A percentile compares a stretch with the other conserved stretches of the same genome.
These are phyloP conservation scores for Strobilomyces echinocephalus DNA, from an alignment of 768 basidiomycete genomes.

Conservation along the genomic window DNA sequence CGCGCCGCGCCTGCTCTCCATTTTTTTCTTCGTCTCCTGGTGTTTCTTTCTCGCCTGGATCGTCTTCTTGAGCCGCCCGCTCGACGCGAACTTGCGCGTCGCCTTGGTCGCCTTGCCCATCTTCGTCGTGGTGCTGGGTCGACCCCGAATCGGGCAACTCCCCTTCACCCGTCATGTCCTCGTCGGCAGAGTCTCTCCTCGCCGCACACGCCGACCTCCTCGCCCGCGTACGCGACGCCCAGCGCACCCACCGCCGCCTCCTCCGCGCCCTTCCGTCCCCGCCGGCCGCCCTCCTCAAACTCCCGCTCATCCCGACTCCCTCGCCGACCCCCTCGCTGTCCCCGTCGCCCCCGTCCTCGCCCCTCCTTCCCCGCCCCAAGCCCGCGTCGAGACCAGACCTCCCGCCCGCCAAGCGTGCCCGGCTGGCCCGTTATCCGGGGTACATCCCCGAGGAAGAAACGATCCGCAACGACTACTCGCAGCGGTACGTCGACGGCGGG, in stretches of 20 bases:
- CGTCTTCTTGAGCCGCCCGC: conserved; percentile 82
- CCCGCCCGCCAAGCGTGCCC: conserved; percentile 70
- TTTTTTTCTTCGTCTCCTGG: conserved; percentile 69
- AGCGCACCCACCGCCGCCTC: conserved; percentile 53
- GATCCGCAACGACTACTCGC: conserved; percentile 91
- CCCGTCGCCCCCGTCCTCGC: conserved; percentile 48
- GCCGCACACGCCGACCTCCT: conserved; percentile 57
- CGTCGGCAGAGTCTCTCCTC: conserved; percentile 53
- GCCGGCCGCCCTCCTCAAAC: conserved; percentile 47
- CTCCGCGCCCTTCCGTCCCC: conserved; percentile 53
- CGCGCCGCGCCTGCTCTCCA: conserved; percentile 52
- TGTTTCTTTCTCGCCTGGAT: conserved; percentile 82
- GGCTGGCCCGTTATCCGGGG: conserved; percentile 65
- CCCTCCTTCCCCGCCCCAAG: conserved; percentile 32
- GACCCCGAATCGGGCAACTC: conserved; percentile 17
- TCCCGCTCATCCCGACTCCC: conserved; percentile 54
- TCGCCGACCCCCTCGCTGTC: conserved; percentile 44
- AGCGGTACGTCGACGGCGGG: conserved; percentile 84
- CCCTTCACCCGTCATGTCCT: conserved; percentile 4
- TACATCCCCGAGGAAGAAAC: conserved; percentile 95
- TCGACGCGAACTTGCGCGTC: conserved; percentile 82
- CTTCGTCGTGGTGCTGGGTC: neutral
- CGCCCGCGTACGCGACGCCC: conserved; percentile 48
- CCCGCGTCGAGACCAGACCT: conserved; percentile 43
- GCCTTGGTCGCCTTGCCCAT: conserved; percentile 63